Evolutionary conservation across 371 early-diverging fungal species (phyloP).

Genomic region (Lichtheimia ornata): DNA sequence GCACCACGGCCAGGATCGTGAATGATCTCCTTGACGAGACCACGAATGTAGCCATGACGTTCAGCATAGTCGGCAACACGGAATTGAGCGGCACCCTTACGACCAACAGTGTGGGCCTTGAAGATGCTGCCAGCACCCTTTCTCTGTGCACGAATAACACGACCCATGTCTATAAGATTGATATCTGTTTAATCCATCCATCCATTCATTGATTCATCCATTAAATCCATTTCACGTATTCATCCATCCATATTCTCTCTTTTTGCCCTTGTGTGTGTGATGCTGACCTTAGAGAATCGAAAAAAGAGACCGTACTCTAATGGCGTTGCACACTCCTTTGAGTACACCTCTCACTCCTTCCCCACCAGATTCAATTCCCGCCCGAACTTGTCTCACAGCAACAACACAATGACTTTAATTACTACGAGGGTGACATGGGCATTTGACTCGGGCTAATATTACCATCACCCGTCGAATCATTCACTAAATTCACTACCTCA

Average conservation of each 20-base stretch:
- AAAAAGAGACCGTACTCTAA: constrained; percentile 1
- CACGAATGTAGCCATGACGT: constrained; percentile 96
- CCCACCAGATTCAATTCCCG: neutral
- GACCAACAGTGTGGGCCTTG: constrained; percentile 94
- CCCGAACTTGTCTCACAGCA: neutral
- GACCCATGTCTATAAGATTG: constrained; percentile 59
- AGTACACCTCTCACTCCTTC: neutral
- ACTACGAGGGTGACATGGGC: neutral
- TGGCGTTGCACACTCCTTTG: constrained; percentile 1
- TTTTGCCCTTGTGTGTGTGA: neutral
- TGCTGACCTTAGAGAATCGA: constrained; percentile 1
- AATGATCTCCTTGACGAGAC: constrained; percentile 98
- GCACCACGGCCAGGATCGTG: constrained; percentile 99
- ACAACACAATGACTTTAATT: neutral
- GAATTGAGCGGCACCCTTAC: constrained; percentile 97
- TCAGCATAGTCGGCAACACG: constrained; percentile 95
- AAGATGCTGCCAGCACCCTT: constrained; percentile 99
- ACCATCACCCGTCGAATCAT: neutral
- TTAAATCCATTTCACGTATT: neutral
- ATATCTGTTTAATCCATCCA: neutral
- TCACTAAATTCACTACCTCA: constrained; percentile 42
- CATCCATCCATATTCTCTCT: constrained; percentile 3
- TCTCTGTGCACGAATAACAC: constrained; percentile 88
- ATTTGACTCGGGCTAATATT: neutral
- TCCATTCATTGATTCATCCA: neutral